A percentile compares a stretch with the other conserved stretches of the same genome.
Conservation (phyloP, 495 filamentous ascomycete species). For the Pseudoneurospora amorphoporcata region DNA sequence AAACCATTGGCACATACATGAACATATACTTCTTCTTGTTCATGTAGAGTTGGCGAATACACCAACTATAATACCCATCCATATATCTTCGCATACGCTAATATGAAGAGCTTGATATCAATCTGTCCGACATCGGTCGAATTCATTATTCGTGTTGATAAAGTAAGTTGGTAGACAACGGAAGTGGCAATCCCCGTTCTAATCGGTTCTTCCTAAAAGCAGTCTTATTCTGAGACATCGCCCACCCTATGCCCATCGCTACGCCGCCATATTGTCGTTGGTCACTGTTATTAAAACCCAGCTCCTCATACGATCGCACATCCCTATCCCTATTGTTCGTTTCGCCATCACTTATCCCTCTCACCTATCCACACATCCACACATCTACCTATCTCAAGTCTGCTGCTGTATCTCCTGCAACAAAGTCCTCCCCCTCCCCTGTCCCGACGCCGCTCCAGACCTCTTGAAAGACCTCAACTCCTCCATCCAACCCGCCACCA, state of each 20-base stretch:
- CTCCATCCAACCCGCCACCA: background rate
- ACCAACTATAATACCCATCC: background rate
- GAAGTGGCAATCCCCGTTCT: background rate
- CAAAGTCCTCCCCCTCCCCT: background rate
- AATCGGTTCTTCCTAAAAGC: background rate
- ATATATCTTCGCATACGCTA: background rate
- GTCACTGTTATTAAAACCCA: background rate
- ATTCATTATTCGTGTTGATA: background rate
- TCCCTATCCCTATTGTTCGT: background rate
- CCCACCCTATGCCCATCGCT: background rate
- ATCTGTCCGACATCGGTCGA: background rate
- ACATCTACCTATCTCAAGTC: background rate
- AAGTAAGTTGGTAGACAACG: background rate
- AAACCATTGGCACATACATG: background rate
- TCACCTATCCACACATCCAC: background rate
- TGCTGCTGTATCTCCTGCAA: background rate
- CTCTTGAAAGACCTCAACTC: background rate
- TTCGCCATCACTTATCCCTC: background rate
- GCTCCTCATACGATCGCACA: background rate
- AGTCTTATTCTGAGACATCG: background rate
- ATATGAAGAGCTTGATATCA: background rate
- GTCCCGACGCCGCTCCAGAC: background rate
- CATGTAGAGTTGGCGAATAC: background rate
- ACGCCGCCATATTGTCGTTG: background rate
- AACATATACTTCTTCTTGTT: background rate